Evolutionary conservation across 2,329 filamentous ascomycete genomes (phyloP).

Genomic region (Claviceps arundinis): DNA sequence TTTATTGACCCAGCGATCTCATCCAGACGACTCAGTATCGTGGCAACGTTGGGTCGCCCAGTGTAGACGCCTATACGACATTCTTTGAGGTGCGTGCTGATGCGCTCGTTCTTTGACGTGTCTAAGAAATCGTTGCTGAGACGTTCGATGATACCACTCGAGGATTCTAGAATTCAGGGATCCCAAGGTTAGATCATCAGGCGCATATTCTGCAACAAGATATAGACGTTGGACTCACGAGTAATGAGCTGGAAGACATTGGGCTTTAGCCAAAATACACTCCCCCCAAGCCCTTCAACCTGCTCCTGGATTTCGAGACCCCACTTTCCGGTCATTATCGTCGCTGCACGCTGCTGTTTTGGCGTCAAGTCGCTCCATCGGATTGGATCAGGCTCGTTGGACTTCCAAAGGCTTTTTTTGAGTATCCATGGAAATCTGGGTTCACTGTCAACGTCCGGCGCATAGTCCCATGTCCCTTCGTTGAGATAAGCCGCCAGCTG

Average conservation of each 20-base stretch:
- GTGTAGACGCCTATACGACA: conserved; percentile 18
- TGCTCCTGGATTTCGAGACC: conserved; percentile 33
- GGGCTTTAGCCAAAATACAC: conserved; percentile 25
- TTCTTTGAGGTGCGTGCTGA: conserved; percentile 11
- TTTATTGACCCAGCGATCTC: conserved; percentile 15
- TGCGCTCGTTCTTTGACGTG: conserved; percentile 17
- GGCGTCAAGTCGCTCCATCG: conserved; percentile 9
- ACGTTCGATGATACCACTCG: conserved; percentile 14
- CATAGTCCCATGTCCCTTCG: conserved; percentile 1
- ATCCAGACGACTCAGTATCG: conserved; percentile 24
- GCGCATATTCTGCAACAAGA: not conserved
- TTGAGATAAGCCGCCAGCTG: conserved; percentile 33
- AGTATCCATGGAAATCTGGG: conserved; percentile 28
- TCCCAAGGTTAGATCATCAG: not conserved
- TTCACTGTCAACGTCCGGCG: not conserved
- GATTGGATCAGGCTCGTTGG: conserved; percentile 13
- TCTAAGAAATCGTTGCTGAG: conserved; percentile 19
- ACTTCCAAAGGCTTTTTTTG: conserved; percentile 28
- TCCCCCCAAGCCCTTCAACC: conserved; percentile 26
- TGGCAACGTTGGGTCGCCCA: conserved; percentile 15
- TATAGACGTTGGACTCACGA: conserved; percentile 21
- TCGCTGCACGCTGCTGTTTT: conserved; percentile 29
- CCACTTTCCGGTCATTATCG: conserved; percentile 37
- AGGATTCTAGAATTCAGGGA: conserved; percentile 6
- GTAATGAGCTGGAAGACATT: conserved; percentile 31